Evolutionary conservation across 1,284 basidiomycete species (phyloP).

Genomic region (Wolfiporia cocos): DNA sequence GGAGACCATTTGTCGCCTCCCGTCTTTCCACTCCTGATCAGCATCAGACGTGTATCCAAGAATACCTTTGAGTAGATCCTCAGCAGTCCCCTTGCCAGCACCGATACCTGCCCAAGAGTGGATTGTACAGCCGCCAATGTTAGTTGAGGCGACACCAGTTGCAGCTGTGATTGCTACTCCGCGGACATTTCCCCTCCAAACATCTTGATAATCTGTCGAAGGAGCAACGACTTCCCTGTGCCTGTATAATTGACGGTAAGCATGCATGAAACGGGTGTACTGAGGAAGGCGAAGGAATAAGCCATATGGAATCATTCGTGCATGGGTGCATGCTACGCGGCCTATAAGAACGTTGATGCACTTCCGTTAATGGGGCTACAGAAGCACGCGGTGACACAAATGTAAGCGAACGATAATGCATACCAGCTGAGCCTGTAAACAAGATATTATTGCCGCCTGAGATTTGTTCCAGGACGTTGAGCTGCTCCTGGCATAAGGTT

Average conservation of each 20-base stretch:
- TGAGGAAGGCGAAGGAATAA: background rate
- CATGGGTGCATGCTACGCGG: too few species aligned
- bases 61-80: conserved; percentile 43
- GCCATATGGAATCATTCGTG: too few species aligned
- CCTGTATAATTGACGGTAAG: conserved; percentile 50
- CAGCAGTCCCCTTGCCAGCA: conserved; percentile 65
- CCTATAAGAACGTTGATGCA: too few species aligned
- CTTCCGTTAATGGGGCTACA: too few species aligned
- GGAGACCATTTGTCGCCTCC: too few species aligned
- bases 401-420: too few species aligned
- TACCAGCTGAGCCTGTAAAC: conserved; percentile 78
- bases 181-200: conserved; percentile 4
- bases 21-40: background rate
- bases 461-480: conserved; percentile 47
- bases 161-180: conserved; percentile 56
- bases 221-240: conserved; percentile 90
- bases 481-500: too few species aligned
- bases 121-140: conserved; percentile 91
- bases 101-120: conserved; percentile 93
- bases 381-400: too few species aligned
- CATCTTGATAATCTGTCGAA: conserved; percentile 78
- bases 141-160: conserved; percentile 89
- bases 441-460: conserved; percentile 61
- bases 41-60: background rate
- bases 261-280: too few species aligned